phyloP scores from a whole-genome alignment of 495 filamentous ascomycete genomes.

The Pseudoneurospora amorphoporcata region DNA sequence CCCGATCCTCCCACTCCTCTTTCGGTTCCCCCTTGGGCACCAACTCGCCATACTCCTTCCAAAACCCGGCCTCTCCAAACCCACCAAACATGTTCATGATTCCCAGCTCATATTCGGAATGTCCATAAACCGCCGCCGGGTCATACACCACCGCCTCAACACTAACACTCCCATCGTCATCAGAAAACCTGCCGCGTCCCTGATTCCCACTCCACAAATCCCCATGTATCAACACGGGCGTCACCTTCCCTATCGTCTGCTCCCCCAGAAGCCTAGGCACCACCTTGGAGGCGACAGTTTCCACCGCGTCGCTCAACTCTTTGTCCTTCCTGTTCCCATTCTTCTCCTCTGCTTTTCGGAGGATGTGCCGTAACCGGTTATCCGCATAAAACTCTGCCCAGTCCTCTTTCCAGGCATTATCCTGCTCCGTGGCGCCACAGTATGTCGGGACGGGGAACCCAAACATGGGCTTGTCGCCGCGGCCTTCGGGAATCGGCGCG shows the following conservation, averaged over 20 bases:
- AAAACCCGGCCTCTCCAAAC: slow-evolving; percentile 55
- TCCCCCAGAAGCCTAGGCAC: slow-evolving; percentile 66
- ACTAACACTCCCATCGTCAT: slow-evolving; percentile 24
- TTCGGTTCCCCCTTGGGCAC: slow-evolving; percentile 72
- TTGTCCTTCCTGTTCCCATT: slow-evolving; percentile 53
- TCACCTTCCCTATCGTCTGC: slow-evolving; percentile 49
- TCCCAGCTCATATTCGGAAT: slow-evolving; percentile 80
- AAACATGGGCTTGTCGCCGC: slow-evolving; percentile 50
- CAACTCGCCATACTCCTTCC: slow-evolving; percentile 62
- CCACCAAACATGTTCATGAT: slow-evolving; percentile 97
- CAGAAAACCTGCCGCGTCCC: slow-evolving; percentile 53
- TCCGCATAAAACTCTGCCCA: slow-evolving; percentile 84
- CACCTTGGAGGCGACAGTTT: slow-evolving; percentile 47
- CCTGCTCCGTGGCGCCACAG: slow-evolving; percentile 75
- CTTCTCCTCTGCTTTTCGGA: slow-evolving; percentile 42
- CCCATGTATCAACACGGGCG: slow-evolving; percentile 76
- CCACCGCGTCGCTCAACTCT: slow-evolving; percentile 50
- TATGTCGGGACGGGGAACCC: slow-evolving; percentile 77
- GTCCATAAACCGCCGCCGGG: slow-evolving; percentile 68
- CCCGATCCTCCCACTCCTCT: slow-evolving; percentile 74
- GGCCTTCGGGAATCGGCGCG: slow-evolving; percentile 52
- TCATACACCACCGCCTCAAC: slow-evolving; percentile 79
- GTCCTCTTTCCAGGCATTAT: slow-evolving; percentile 53
- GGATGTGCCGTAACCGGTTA: slow-evolving; percentile 56
- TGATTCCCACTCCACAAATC: slow-evolving; percentile 89